Evolutionary conservation across 345 rosid species (phyloP).

Genomic region (Brassica juncea): DNA sequence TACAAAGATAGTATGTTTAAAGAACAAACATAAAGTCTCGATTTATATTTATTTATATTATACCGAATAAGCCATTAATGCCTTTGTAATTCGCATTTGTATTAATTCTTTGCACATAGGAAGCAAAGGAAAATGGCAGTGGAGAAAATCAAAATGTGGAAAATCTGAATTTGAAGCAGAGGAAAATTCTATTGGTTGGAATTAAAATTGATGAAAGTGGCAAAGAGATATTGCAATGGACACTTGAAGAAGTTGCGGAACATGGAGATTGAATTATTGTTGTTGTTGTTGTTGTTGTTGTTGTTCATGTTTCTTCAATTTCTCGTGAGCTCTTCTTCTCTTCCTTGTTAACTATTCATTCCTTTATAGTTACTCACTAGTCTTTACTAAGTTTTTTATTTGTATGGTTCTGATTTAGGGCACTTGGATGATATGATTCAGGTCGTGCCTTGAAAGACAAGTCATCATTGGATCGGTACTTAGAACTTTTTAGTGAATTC

Average conservation of each 20-base stretch:
- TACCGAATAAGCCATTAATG: not conserved
- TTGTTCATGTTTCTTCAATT: constrained; percentile 65
- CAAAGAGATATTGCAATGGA: constrained; percentile 76
- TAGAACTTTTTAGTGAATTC: constrained; percentile 58
- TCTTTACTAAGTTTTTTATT: not conserved
- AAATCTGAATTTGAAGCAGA: constrained; percentile 42
- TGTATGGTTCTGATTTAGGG: not conserved
- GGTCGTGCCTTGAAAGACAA: constrained; percentile 51
- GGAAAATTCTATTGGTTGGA: constrained; percentile 66
- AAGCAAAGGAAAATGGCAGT: constrained; percentile 39
- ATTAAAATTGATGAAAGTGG: constrained; percentile 58
- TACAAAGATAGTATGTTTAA: constrained; percentile 2
- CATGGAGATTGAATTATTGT: constrained; percentile 71
- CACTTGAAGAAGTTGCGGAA: constrained; percentile 74
- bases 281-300: constrained; percentile 61
- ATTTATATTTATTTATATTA: not conserved
- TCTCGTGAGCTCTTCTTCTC: constrained; percentile 44
- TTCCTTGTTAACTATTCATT: not conserved
- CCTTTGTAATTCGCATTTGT: not conserved
- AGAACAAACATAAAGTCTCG: not conserved
- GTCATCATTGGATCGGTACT: constrained; percentile 53
- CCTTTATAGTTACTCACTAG: not conserved
- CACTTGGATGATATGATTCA: constrained; percentile 33
- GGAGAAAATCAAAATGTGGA: constrained; percentile 39
- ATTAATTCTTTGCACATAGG: constrained; percentile 18